Evolutionary conservation across 2,329 filamentous ascomycete genomes (phyloP), one percentile per base, ranked within the genome.

Genomic region (Ophiostoma sp.): DNA sequence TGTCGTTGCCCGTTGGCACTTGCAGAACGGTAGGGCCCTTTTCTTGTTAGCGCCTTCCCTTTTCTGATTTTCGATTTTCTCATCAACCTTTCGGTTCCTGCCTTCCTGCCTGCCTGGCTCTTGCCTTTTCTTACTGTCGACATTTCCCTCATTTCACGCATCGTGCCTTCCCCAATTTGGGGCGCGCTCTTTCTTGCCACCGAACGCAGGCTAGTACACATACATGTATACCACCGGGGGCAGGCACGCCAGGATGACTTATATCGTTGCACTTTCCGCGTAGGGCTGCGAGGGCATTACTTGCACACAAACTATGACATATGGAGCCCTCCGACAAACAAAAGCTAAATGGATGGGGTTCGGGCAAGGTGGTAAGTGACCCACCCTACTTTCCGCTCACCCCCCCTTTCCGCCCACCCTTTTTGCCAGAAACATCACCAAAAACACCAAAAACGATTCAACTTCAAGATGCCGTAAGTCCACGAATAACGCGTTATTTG

Each of bases 1-100:
- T 50, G 36, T 50, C 42, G 25, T 33, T 28, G 25, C 64, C 25
- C 42, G 42, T 68, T 68, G 25, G 64, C 64, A 68, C 42, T 66
- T 66, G 63, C 33, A 48, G 33, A 1, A 22, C 39, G 19, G 11
- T 36, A 33, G 19, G 61, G 36, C 11, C 31, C 33, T 22, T 15
- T 17, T 25, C n/a, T 50, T 33, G 17, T 68, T 68, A 50, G 64
- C 25, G 42, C 42, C 42, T 68, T n/a, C 22, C 42, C 42, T 31
- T 68, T 50, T 50, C 17, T 2, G 15, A 33, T 48, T 50, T 33
- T 50, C 15, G 33, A 45, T 45, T 25, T 45, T 64, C 33, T 45
- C 36, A 45, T 45, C 61, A 66, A 28, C 33, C 1, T n/a, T 22
- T 39, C 28, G 19, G 5, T 22, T 12, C 36, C 19, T 7, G 25